Percentiles rank a stretch among this genome's conserved stretches.
phyloP scores from a whole-genome alignment of 495 filamentous ascomycete species.

The Articulospora tetracladia region DNA sequence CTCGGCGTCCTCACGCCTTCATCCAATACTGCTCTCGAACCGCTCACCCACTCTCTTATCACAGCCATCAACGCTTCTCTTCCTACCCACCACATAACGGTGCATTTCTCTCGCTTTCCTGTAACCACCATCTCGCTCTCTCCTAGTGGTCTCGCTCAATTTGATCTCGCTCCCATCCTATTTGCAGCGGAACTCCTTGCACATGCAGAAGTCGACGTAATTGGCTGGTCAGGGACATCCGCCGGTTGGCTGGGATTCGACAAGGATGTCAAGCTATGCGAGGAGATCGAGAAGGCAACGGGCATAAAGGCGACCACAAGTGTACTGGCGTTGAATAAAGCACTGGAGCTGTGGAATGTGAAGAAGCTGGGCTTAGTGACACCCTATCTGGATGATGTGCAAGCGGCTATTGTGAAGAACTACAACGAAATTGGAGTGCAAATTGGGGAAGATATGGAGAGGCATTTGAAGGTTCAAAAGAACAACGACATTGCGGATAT shows the following conservation, averaged over 20 bases:
- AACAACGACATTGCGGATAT: slow-evolving; percentile 27
- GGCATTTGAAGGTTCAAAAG: slow-evolving; percentile 20
- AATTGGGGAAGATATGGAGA: slow-evolving; percentile 19
- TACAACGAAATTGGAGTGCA: slow-evolving; percentile 24
- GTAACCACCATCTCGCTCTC: slow-evolving; percentile 22
- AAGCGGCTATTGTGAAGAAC: slow-evolving; percentile 23
- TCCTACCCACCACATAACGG: slow-evolving; percentile 12
- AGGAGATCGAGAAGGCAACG: slow-evolving; percentile 21
- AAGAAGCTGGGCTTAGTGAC: slow-evolving; percentile 26
- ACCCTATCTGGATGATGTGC: slow-evolving; percentile 27
- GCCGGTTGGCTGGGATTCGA: slow-evolving; percentile 29
- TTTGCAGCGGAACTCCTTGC: slow-evolving; percentile 19
- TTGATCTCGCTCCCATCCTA: slow-evolving; percentile 16
- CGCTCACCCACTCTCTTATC: slow-evolving; percentile 42
- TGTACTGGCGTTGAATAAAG: slow-evolving; percentile 27
- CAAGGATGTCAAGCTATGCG: slow-evolving; percentile 23
- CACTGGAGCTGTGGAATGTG: slow-evolving; percentile 17
- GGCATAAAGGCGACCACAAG: slow-evolving; percentile 25
- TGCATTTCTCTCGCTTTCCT: slow-evolving; percentile 22
- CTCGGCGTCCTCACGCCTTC: slow-evolving; percentile 23
- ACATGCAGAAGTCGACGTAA: slow-evolving; percentile 23
- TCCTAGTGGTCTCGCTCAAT: slow-evolving; percentile 15
- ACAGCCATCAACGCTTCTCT: slow-evolving; percentile 5
- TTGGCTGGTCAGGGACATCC: slow-evolving; percentile 28
- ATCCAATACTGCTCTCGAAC: slow-evolving; percentile 29